A percentile compares a stretch with the other conserved stretches of the same genome.
Conservation (phyloP, 176 grass and related monocot genomes). For the Triticum monococcum region DNA sequence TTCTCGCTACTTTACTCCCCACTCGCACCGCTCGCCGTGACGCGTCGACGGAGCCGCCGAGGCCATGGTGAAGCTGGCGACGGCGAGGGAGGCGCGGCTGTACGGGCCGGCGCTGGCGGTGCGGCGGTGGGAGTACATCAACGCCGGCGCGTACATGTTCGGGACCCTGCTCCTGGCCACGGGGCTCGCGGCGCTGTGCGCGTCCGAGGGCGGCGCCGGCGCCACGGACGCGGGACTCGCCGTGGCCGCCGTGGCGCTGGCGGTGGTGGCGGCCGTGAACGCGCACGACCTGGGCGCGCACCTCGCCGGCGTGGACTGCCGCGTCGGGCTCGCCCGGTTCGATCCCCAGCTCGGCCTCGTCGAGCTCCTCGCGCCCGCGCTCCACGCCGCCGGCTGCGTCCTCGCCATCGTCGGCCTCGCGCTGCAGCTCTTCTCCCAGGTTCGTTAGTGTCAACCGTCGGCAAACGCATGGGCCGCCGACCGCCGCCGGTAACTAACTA, state of each 20-base stretch:
- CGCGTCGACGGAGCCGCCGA: neutral
- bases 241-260: slow-evolving; percentile 38
- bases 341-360: slow-evolving; percentile 80
- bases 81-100: slow-evolving; percentile 71
- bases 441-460: neutral
- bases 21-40: neutral
- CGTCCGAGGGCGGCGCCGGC: neutral
- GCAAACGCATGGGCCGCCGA: neutral
- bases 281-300: slow-evolving; percentile 74
- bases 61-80: slow-evolving; percentile 78
- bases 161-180: slow-evolving; percentile 49
- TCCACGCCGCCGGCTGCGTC: slow-evolving; percentile 47
- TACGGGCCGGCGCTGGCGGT: slow-evolving; percentile 53
- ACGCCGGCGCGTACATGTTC: slow-evolving; percentile 63
- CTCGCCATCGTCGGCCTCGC: slow-evolving; percentile 41
- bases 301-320: slow-evolving; percentile 63
- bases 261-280: slow-evolving; percentile 49
- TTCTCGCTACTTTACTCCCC: neutral
- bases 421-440: slow-evolving; percentile 37
- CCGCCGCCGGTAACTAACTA: neutral
- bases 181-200: slow-evolving; percentile 35
- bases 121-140: slow-evolving; percentile 77
- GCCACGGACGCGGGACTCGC: slow-evolving; percentile 31
- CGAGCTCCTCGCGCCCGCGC: slow-evolving; percentile 66
- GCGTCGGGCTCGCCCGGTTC: slow-evolving; percentile 47